Percentiles rank a stretch among this genome's conserved stretches.
phyloP scores from a whole-genome alignment of 2,329 filamentous ascomycete genomes.

The Pseudonectria buxi region DNA sequence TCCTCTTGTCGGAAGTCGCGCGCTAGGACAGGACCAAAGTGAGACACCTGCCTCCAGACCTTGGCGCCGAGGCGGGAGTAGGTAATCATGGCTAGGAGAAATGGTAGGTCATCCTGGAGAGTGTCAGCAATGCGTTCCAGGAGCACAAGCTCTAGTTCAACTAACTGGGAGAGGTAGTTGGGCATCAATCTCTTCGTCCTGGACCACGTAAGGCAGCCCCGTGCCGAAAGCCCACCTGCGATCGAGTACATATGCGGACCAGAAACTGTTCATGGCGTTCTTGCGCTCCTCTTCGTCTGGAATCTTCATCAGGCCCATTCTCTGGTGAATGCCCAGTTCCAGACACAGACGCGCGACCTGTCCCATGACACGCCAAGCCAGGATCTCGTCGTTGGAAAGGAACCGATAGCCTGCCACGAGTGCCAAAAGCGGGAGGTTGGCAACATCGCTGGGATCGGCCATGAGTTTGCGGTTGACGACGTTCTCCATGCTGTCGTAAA shows the following conservation, averaged over 20 bases:
- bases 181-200: slow-evolving; percentile 80
- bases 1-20: slow-evolving; percentile 64
- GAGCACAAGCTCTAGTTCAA: slow-evolving; percentile 2
- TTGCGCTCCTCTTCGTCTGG: slow-evolving; percentile 60
- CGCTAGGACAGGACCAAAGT: slow-evolving; percentile 54
- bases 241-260: slow-evolving; percentile 81
- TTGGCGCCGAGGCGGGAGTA: slow-evolving; percentile 80
- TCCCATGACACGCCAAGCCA: slow-evolving; percentile 83
- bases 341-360: slow-evolving; percentile 73
- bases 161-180: slow-evolving; percentile 71
- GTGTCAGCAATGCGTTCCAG: slow-evolving; percentile 11
- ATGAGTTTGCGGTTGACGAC: slow-evolving; percentile 61
- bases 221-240: slow-evolving; percentile 86
- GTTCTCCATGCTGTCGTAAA: slow-evolving; percentile 72
- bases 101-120: slow-evolving; percentile 50
- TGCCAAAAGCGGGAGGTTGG: slow-evolving; percentile 43
- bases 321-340: slow-evolving; percentile 76
- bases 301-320: slow-evolving; percentile 65
- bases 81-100: slow-evolving; percentile 75
- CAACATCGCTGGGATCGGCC: slow-evolving; percentile 42
- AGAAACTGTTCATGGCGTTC: slow-evolving; percentile 68
- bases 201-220: slow-evolving; percentile 76
- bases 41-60: slow-evolving; percentile 76
- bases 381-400: slow-evolving; percentile 74
- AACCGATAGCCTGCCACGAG: slow-evolving; percentile 66